Evolutionary conservation across 2,329 filamentous ascomycete species (phyloP).

Genomic region (Gaeumannomyces sp.): DNA sequence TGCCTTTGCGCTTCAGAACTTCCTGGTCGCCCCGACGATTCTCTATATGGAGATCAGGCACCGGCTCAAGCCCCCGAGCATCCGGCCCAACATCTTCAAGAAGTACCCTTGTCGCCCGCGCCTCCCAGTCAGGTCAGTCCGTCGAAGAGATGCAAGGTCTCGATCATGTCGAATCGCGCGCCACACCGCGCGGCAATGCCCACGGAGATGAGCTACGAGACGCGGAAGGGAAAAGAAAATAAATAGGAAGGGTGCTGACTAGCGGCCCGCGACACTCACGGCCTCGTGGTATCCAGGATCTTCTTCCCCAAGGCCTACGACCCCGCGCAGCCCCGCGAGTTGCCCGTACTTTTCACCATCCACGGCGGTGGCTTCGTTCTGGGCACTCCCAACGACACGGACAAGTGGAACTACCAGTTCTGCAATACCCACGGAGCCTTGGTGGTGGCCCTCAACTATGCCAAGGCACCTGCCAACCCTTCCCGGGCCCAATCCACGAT

Average conservation of each 20-base stretch:
- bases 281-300: conserved; percentile 20
- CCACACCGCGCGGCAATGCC: background rate
- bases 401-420: conserved; percentile 37
- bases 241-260: background rate
- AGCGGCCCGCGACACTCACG: background rate
- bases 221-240: background rate
- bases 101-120: background rate
- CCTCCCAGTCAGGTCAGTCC: conserved; percentile 7
- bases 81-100: conserved; percentile 6
- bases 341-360: conserved; percentile 40
- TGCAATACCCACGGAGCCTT: conserved; percentile 32
- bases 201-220: background rate
- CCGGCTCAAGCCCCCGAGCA: background rate
- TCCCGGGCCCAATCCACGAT: conserved; percentile 37
- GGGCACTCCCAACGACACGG: conserved; percentile 35
- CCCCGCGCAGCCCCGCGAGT: conserved; percentile 19
- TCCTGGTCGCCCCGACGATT: background rate
- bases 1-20: background rate
- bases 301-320: conserved; percentile 33
- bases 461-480: conserved; percentile 36
- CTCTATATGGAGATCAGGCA: background rate
- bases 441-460: conserved; percentile 43
- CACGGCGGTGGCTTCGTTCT: conserved; percentile 45
- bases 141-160: background rate
- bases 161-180: background rate